Conservation (phyloP, 108 stramenopile genomes). For the Seminavis robusta region DNA sequence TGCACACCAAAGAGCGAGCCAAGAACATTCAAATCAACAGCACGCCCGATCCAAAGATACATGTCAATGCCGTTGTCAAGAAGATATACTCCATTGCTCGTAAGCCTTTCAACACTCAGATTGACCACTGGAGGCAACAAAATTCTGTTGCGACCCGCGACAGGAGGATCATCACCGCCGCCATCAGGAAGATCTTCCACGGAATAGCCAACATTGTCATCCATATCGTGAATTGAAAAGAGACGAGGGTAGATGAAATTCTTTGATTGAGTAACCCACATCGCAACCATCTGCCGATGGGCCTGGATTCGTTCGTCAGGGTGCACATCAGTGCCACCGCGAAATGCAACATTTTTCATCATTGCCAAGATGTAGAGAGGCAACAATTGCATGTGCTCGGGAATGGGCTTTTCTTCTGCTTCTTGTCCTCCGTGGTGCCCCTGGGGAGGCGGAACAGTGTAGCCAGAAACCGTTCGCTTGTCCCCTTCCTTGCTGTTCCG, state of each 20-base stretch:
- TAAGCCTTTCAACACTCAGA: constrained; percentile 75
- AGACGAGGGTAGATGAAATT: constrained; percentile 93
- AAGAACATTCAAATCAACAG: constrained; percentile 72
- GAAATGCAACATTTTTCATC: constrained; percentile 95
- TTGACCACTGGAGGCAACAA: constrained; percentile 76
- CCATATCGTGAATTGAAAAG: constrained; percentile 94
- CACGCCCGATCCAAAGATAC: constrained; percentile 94
- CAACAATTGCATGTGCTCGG: constrained; percentile 76
- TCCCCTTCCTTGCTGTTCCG: constrained; percentile 65
- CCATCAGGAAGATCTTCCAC: constrained; percentile 31
- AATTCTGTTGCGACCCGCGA: constrained; percentile 69
- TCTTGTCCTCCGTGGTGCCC: constrained; percentile 17
- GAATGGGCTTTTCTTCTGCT: constrained; percentile 60
- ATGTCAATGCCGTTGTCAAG: constrained; percentile 93
- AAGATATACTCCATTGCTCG: constrained; percentile 85
- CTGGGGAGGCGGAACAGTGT: constrained; percentile 43
- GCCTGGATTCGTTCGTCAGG: constrained; percentile 92
- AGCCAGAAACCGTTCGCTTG: constrained; percentile 70
- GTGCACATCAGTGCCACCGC: constrained; percentile 95
- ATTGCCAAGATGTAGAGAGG: constrained; percentile 95
- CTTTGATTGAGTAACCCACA: constrained; percentile 77
- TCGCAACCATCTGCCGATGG: constrained; percentile 65
- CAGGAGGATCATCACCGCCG: constrained; percentile 24
- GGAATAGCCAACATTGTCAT: constrained; percentile 52
- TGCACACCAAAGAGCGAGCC: constrained; percentile 83